Evolutionary conservation across 208 protist genomes (phyloP), one percentile per base, ranked within the genome.

Genomic region (Wallacemonas sp.): DNA sequence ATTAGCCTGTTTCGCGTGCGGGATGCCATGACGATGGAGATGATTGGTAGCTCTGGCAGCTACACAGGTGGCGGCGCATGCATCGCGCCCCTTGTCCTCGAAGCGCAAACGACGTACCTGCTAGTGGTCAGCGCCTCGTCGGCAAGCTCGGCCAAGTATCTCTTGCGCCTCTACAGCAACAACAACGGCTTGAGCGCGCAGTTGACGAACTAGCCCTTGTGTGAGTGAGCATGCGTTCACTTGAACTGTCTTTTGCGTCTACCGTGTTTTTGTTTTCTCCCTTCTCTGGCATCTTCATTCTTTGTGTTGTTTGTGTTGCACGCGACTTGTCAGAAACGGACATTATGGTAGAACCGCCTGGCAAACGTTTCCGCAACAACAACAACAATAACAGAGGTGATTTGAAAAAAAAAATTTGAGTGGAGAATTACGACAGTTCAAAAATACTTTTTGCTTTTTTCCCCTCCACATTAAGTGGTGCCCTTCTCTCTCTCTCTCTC

Each of bases 131-230:
- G 84, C 24, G 72, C 84, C 2, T 49, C 66, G 34, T 62, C 62
- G 9, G 39, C 78, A 1, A 65, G 62, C 26, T 62, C 61, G n/a
- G 72, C 64, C 60, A 90, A 89, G 74, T 93, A 89, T 39, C 44
- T 85, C 0, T 49, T 93, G 47, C 82, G 82, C n/a, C 34, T 93
- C 19, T 88, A 83, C 68, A 88, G 75, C 38, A 84, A 61, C 55
- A 66, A 30, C 30, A 58, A 6, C 4, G 64, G 82, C 33, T 42
- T 58, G 51, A 83, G 33, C 1, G 77, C 72, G 17, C 62, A 81
- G 59, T 11, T 80, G 19, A 22, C 63, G 12, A 75, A 70, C 46
- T 78, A 51, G 12, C 8, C 47, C 0, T 8, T 39, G 63, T 51
- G 62, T 47, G 42, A 47, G 17, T 71, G 60, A n/a, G n/a, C n/a